Percentiles rank a stretch among this genome's conserved stretches.
Evolutionary conservation across 73 alveolate species (phyloP).

Genomic region (Stentor roeselii): DNA sequence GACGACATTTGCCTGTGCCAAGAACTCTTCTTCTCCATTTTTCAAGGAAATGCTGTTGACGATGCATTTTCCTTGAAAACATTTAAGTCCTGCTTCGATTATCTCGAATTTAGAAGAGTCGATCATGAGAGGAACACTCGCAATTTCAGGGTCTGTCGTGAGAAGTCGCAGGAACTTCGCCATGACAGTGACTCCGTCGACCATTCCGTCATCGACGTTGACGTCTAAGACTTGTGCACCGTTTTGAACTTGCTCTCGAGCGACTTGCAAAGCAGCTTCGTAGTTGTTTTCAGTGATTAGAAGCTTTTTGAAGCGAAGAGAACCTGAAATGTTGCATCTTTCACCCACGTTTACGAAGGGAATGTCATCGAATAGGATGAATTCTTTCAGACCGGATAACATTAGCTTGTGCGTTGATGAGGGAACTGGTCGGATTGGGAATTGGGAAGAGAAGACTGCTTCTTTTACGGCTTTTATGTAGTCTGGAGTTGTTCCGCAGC

Average conservation of each 20-base stretch:
- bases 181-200: constrained; percentile 79
- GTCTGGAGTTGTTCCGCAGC: constrained; percentile 87
- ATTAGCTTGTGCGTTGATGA: background rate
- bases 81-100: constrained; percentile 77
- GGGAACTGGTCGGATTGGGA: background rate
- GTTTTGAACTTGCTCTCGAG: constrained; percentile 68
- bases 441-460: constrained; percentile 41
- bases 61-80: constrained; percentile 79
- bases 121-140: constrained; percentile 76
- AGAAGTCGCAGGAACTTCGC: constrained; percentile 61
- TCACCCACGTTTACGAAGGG: constrained; percentile 78
- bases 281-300: constrained; percentile 50
- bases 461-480: constrained; percentile 52
- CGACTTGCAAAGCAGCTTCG: constrained; percentile 71
- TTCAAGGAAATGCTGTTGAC: constrained; percentile 80
- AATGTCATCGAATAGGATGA: constrained; percentile 33
- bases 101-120: constrained; percentile 81
- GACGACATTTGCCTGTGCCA: constrained; percentile 52
- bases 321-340: constrained; percentile 82
- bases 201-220: constrained; percentile 77
- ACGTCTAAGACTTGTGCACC: constrained; percentile 80
- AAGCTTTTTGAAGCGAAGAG: constrained; percentile 72
- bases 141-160: constrained; percentile 67
- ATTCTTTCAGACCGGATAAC: constrained; percentile 28
- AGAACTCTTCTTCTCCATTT: constrained; percentile 80